Base-by-base conservation (phyloP, 257 asterid genomes). In the Anisodus tanguticus region DNA sequence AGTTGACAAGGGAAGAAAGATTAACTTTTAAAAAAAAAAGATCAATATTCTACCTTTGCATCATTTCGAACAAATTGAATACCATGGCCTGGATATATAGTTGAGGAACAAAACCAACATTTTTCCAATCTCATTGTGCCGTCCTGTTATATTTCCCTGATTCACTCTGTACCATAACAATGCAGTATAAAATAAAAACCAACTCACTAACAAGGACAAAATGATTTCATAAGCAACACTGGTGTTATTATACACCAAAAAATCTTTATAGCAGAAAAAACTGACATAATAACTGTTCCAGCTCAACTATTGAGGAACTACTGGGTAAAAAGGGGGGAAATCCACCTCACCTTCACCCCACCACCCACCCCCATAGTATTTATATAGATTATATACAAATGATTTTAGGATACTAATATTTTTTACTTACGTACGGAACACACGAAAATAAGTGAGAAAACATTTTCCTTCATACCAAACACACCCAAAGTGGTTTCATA, bases 21-120 rank as follows among this genome's bases (percentile, higher is more conserved):
- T 31, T 31, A 31, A 31, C 2, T 31, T 31, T 31, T 31, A 31
- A 31, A 31, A 7, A 39, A 39, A 12, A 82, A 60, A 62, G 57
- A 55, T 35, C 1, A 26, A 81, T 77, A 41, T 31, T 62, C 72
- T 57, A 93, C 98, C 96, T 95, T 95, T 4, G 98, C 98, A 80
- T 95, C 98, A 39, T 94, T 95, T 53, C 98, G 94, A 67, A 95
- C 98, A 88, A 83, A 95, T 57, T 95, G 98, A 83, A 95, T 95
- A 35, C 97, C 98, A 69, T 95, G 98, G 60, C 98, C 98, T 0
- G 98, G 98, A 82, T 94, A 94, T 6, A 94, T 19, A 3, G 94
- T 92, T 37, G 98, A 93, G 85, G 98, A 95, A 89, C 98, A 95
- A 86, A 95, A 93, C 98, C 98, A 95, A 82, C 98, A 95, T 49